Conservation (phyloP, 1,284 basidiomycete genomes). For the Ceratobasidium sp. region DNA sequence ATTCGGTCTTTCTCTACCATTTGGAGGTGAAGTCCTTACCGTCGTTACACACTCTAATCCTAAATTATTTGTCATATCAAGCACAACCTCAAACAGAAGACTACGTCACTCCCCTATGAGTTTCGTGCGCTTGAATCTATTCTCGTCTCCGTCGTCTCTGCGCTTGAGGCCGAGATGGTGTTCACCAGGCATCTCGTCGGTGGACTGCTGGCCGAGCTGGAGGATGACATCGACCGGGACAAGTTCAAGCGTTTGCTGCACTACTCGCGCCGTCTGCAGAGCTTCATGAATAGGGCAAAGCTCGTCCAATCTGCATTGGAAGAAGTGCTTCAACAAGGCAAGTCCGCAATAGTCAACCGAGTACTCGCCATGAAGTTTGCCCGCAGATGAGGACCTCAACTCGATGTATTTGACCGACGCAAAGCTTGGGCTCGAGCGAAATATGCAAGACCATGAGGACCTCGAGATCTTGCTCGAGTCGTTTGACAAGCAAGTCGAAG, state of each 20-base stretch:
- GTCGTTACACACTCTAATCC: neutral
- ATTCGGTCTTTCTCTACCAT: conserved; percentile 88
- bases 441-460: conserved; percentile 87
- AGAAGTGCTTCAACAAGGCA: conserved; percentile 90
- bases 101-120: conserved; percentile 81
- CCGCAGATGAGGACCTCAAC: conserved; percentile 87
- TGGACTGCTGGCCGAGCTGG: conserved; percentile 88
- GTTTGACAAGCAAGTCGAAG: conserved; percentile 95
- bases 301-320: conserved; percentile 89
- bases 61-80: conserved; percentile 53
- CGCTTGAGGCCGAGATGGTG: conserved; percentile 92
- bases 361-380: neutral
- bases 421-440: conserved; percentile 66
- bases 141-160: conserved; percentile 86
- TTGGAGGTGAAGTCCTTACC: conserved; percentile 70
- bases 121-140: conserved; percentile 93
- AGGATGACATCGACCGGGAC: conserved; percentile 93
- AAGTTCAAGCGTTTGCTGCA: conserved; percentile 90
- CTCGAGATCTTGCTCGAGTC: conserved; percentile 93
- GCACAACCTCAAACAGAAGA: conserved; percentile 81
- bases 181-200: conserved; percentile 89
- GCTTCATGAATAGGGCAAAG: conserved; percentile 89
- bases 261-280: conserved; percentile 85
- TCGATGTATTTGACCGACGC: conserved; percentile 93
- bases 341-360: conserved; percentile 36